Evolutionary conservation across 73 alveolate genomes (phyloP), one percentile per base, ranked within the genome.

Genomic region (Paramecium sonneborni): DNA sequence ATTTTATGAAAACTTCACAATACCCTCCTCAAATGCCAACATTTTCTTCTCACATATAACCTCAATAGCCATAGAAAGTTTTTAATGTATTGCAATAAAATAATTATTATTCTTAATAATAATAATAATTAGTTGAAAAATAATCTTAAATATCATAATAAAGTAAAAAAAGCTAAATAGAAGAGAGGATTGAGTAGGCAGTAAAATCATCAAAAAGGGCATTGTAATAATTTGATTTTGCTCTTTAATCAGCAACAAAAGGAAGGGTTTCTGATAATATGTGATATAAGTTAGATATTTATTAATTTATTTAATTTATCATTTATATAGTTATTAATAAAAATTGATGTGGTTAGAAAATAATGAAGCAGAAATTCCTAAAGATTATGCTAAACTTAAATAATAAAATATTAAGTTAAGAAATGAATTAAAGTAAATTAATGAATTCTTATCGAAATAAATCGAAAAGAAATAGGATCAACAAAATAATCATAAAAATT

Each of bases 351-450:
- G 48, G 46, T 15, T 28, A 24, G 46, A 62, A 62, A 23, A 3
- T 23, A 62, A 62, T 62, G 82, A 62, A 12, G 46, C 48, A 11
- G 82, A 62, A 7, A 62, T 62, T 62, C 82, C 82, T 2, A 70
- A 70, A 35, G 86, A 70, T 14, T 70, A 70, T 15, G 6, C 37
- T 1, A 70, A 70, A 37, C 23, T 70, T 30, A 70, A 35, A 70
- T 70, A 70, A 37, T 35, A 32, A 18, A 70, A 70, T 70, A 37
- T 70, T 20, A 35, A 70, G 57, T 70, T 70, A 35, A 30, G 86
- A 35, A 70, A 70, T 70, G 86, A 70, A 70, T 35, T 70, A 18
- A 34, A 70, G 43, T 21, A 70, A 18, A 70, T 70, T 15, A 70
- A 70, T 70, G 86, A 70, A 14, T 70, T 70, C 18, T 39, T 70